Conservation (phyloP, 495 filamentous ascomycete species). For the Cercophora samala region DNA sequence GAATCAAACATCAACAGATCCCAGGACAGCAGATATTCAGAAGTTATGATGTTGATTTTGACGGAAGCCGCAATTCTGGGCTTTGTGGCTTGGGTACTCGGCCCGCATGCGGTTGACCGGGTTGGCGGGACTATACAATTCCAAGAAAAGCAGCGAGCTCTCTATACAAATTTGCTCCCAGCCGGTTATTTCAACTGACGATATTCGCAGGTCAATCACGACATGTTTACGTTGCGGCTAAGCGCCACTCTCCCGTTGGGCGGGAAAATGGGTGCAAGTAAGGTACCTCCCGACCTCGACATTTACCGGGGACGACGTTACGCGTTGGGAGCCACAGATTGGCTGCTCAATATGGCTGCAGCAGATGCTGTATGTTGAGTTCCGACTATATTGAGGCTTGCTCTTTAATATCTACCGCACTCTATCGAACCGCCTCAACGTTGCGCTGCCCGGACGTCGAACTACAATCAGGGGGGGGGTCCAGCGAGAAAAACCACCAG, state of each 20-base stretch:
- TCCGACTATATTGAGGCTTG: conserved; percentile 13
- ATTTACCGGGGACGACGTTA: conserved; percentile 15
- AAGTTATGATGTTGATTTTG: background rate
- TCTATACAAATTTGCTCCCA: conserved; percentile 8
- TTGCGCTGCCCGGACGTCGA: background rate
- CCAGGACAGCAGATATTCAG: background rate
- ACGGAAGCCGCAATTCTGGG: background rate
- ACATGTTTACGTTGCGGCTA: background rate
- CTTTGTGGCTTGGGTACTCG: conserved; percentile 3
- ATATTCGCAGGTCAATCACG: conserved; percentile 7
- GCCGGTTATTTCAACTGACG: conserved; percentile 12
- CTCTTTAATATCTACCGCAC: background rate
- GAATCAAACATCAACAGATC: background rate
- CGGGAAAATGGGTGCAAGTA: background rate
- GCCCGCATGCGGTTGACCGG: conserved; percentile 5
- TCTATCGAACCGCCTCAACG: conserved; percentile 5
- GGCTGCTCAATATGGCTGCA: background rate
- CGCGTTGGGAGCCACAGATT: conserved; percentile 3
- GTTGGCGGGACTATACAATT: conserved; percentile 9
- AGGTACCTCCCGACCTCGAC: background rate
- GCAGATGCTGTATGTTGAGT: conserved; percentile 2
- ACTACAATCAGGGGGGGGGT: background rate
- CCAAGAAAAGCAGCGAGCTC: conserved; percentile 2
- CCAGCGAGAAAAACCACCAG: background rate
- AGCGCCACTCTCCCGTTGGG: conserved; percentile 7